Percentiles rank a stretch among this genome's conserved stretches.
Evolutionary conservation across 495 filamentous ascomycete species (phyloP).

Genomic region (Mycothermus thermophilus): DNA sequence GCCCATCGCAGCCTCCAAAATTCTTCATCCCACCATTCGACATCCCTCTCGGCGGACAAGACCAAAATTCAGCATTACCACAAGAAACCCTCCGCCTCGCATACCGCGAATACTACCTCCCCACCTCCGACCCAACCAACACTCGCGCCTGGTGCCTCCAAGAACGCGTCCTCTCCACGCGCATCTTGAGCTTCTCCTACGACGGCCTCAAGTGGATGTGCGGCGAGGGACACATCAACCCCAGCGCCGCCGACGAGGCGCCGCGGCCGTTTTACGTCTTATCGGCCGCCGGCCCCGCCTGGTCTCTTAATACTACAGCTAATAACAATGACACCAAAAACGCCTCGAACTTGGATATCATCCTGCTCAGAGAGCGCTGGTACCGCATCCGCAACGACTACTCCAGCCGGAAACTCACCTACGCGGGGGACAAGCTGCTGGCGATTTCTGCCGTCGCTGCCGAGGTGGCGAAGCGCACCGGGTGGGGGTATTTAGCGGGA

Average conservation of each 20-base stretch:
- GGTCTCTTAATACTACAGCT: too few species aligned
- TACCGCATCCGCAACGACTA: constrained; percentile 2
- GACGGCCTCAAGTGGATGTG: constrained; percentile 4
- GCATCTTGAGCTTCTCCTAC: constrained; percentile 3
- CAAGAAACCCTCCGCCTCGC: neutral
- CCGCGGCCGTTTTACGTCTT: neutral
- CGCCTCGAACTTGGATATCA: neutral
- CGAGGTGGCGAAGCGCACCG: neutral
- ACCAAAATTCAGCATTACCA: too few species aligned
- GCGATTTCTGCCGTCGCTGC: constrained; percentile 4
- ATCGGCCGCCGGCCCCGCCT: neutral
- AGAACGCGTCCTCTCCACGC: neutral
- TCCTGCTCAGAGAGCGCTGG: neutral
- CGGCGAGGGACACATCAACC: constrained; percentile 1
- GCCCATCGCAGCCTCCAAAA: neutral
- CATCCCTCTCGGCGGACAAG: neutral
- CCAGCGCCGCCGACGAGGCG: constrained; percentile 1
- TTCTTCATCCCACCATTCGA: constrained; percentile 1
- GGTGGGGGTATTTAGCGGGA: constrained; percentile 2
- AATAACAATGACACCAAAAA: too few species aligned
- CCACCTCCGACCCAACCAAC: constrained; percentile 1
- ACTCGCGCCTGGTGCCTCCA: constrained; percentile 1
- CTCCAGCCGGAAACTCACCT: neutral
- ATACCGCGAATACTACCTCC: constrained; percentile 1
- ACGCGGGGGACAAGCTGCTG: constrained; percentile 1